phyloP scores from a whole-genome alignment of 2,329 filamentous ascomycete genomes.

The Paramyrothecium sp. region DNA sequence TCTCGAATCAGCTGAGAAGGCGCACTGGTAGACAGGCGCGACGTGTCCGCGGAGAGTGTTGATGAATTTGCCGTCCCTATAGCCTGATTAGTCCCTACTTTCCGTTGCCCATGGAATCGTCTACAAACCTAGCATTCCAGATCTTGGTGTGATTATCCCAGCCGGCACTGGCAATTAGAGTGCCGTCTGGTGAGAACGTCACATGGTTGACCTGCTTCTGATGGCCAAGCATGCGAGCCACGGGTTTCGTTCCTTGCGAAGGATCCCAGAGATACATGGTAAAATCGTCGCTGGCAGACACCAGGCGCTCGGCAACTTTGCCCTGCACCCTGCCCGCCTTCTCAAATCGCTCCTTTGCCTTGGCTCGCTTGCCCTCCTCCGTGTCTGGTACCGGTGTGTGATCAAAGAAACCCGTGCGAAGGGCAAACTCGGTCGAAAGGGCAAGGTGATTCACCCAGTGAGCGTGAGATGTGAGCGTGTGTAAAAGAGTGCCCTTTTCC shows the following conservation, averaged over 20 bases:
- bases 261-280: conserved; percentile 97
- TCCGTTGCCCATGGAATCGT: conserved; percentile 28
- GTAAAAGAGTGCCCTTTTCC: conserved; percentile 72
- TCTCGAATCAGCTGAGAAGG: conserved; percentile 90
- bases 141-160: conserved; percentile 96
- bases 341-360: conserved; percentile 80
- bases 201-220: conserved; percentile 98
- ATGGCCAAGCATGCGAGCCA: conserved; percentile 87
- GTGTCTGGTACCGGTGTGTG: conserved; percentile 69
- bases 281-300: conserved; percentile 92
- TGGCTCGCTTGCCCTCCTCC: conserved; percentile 67
- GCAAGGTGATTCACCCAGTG: conserved; percentile 97
- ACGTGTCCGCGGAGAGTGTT: conserved; percentile 85
- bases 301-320: conserved; percentile 76
- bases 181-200: conserved; percentile 86
- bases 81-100: background rate
- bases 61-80: conserved; percentile 71
- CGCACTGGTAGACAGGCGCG: conserved; percentile 86
- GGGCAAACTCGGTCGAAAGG: conserved; percentile 85
- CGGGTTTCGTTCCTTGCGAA: conserved; percentile 71
- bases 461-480: conserved; percentile 78
- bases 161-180: conserved; percentile 80
- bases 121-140: conserved; percentile 71
- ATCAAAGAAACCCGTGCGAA: conserved; percentile 84
- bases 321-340: conserved; percentile 78